Conservation (phyloP, 2,329 filamentous ascomycete genomes). For the Nemania sp. region DNA sequence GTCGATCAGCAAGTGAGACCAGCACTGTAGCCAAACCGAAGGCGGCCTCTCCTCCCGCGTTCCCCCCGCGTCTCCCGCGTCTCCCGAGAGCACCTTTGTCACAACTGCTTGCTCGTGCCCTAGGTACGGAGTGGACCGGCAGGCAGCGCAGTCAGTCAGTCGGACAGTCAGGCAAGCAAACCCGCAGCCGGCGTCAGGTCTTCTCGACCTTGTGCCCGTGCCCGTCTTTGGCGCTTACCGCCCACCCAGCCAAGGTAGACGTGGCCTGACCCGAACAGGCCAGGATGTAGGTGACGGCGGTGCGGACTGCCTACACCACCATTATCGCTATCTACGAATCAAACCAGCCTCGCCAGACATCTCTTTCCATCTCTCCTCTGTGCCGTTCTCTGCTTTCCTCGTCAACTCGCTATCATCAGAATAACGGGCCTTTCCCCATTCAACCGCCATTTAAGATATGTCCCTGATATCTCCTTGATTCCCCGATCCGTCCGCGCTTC, state of each 20-base stretch:
- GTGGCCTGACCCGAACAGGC: constrained; percentile 12
- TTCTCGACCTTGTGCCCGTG: constrained; percentile 10
- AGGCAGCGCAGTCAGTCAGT: not conserved
- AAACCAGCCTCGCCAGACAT: constrained; percentile 11
- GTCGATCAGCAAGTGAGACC: not conserved
- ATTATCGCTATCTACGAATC: constrained; percentile 29
- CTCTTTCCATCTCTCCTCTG: constrained; percentile 1
- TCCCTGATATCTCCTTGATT: not conserved
- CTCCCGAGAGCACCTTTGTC: constrained; percentile 5
- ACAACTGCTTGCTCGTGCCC: constrained; percentile 7
- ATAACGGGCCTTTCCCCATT: constrained; percentile 10
- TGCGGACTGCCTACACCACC: constrained; percentile 18
- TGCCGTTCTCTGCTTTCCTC: not conserved
- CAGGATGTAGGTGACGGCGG: constrained; percentile 15
- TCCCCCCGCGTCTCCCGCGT: not conserved
- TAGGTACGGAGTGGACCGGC: not conserved
- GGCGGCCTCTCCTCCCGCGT: not conserved
- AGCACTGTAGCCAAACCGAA: constrained; percentile 5
- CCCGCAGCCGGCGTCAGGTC: constrained; percentile 1
- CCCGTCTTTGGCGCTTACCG: constrained; percentile 18
- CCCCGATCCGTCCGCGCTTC: not conserved
- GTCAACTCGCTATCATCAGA: constrained; percentile 12
- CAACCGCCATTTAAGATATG: constrained; percentile 15
- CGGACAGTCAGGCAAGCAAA: constrained; percentile 8
- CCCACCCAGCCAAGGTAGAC: not conserved